phyloP scores from a whole-genome alignment of 2,329 filamentous ascomycete species.

The Neonectria coccinea region DNA sequence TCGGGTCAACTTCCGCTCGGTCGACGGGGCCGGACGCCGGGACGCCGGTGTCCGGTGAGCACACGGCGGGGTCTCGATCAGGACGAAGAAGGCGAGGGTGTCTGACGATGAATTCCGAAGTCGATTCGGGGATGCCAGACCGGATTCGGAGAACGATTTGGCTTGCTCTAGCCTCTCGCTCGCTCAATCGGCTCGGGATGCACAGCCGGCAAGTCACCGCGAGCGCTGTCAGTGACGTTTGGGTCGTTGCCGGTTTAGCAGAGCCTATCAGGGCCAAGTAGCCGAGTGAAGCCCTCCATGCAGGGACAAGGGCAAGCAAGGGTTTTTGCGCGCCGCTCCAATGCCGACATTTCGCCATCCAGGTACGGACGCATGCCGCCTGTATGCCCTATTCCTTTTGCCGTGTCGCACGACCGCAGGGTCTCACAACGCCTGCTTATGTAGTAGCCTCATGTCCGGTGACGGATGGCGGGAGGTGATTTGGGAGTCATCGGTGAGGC shows the following conservation, averaged over 20 bases:
- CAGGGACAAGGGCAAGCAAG: conserved; percentile 30
- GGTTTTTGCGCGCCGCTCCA: conserved; percentile 3
- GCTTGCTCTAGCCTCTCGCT: conserved; percentile 7
- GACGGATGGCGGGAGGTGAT: conserved; percentile 11
- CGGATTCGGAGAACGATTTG: background rate
- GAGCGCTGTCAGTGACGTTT: conserved; percentile 20
- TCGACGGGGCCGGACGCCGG: conserved; percentile 39
- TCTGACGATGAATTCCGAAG: conserved; percentile 7
- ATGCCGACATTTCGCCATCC: conserved; percentile 35
- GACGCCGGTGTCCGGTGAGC: conserved; percentile 19
- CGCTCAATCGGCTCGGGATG: conserved; percentile 18
- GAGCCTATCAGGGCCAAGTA: conserved; percentile 39
- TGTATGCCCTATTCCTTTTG: conserved; percentile 16
- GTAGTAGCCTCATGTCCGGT: conserved; percentile 23
- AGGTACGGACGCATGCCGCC: conserved; percentile 26
- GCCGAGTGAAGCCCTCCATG: conserved; percentile 19
- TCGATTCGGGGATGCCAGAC: background rate
- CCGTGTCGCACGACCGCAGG: conserved; percentile 6
- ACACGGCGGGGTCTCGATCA: conserved; percentile 27
- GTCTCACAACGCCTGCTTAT: background rate
- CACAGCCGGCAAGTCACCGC: conserved; percentile 39
- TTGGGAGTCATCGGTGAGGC: background rate
- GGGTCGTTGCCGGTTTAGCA: conserved; percentile 28
- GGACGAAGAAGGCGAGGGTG: conserved; percentile 1
- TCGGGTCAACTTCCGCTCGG: conserved; percentile 37